These are phyloP conservation scores for Pseudopithomyces maydicus DNA, from an alignment of 2,329 filamentous ascomycete species.

Conservation along the genomic window DNA sequence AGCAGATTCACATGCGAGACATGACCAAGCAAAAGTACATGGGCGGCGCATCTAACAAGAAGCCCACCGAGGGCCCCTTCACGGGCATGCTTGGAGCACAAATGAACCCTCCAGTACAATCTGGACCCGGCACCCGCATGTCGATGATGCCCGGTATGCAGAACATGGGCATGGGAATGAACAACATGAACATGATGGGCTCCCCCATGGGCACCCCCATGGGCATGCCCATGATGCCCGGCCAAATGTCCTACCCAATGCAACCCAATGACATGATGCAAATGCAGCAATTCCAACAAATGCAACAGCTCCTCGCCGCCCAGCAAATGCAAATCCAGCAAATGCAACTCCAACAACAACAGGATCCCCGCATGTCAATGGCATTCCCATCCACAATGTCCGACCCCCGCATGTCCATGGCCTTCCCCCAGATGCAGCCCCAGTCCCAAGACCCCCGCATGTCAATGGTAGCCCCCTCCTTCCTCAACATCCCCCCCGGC, in stretches of 20 bases:
- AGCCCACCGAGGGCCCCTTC: constrained; percentile 33
- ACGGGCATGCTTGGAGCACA: constrained; percentile 41
- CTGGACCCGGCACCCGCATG: constrained; percentile 30
- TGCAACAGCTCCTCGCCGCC: constrained; percentile 42
- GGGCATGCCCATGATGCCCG: constrained; percentile 38
- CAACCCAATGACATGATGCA: constrained; percentile 84
- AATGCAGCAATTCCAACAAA: constrained; percentile 81
- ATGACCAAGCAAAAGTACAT: constrained; percentile 44
- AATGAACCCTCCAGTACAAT: constrained; percentile 35
- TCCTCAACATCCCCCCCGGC: constrained; percentile 28
- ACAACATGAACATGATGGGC: constrained; percentile 29
- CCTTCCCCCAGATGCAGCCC: constrained; percentile 23
- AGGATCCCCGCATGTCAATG: constrained; percentile 31
- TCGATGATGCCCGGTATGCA: constrained; percentile 23
- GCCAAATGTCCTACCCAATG: constrained; percentile 58
- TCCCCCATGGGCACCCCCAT: constrained; percentile 14
- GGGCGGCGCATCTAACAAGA: constrained; percentile 41
- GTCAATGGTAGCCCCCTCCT: constrained; percentile 29
- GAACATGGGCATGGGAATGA: constrained; percentile 28
- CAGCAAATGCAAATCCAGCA: constrained; percentile 67
- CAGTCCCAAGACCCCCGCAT: constrained; percentile 36
- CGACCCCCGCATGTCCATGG: constrained; percentile 30
- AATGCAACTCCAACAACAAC: constrained; percentile 41
- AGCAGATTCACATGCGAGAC: constrained; percentile 45
- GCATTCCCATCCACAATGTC: constrained; percentile 20